Conservation (phyloP, 1,139 yeast species). For the Taphrina pruni region DNA sequence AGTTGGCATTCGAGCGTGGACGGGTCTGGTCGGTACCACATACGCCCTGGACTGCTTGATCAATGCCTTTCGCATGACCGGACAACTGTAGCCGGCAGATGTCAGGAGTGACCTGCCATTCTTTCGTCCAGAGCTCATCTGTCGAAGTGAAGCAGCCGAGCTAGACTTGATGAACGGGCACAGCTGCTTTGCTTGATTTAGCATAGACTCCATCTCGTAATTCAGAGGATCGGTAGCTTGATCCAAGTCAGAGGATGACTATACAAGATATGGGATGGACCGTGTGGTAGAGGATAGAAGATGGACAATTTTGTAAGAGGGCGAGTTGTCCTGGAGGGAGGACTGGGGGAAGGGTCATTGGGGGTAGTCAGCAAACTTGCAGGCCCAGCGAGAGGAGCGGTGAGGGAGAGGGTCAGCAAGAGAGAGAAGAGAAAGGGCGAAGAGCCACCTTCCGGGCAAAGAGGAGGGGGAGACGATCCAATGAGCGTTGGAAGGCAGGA, state of each 20-base stretch:
- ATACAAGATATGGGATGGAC: no score
- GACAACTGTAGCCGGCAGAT: slow-evolving; percentile 75
- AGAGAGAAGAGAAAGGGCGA: neutral
- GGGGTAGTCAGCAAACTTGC: slow-evolving; percentile 1
- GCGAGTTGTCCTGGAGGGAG: neutral
- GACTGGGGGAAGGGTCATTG: neutral
- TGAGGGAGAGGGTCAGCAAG: neutral
- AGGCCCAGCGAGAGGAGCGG: neutral
- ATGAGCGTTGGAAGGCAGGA: neutral
- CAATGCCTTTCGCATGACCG: slow-evolving; percentile 85
- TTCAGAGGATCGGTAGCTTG: no score
- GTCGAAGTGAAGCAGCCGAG: slow-evolving; percentile 63
- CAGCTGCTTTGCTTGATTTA: slow-evolving; percentile 75
- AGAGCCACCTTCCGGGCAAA: neutral
- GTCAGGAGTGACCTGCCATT: slow-evolving; percentile 56
- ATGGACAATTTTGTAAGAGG: neutral
- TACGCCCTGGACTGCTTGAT: slow-evolving; percentile 55
- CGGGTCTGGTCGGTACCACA: slow-evolving; percentile 63
- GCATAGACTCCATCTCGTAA: slow-evolving; percentile 71
- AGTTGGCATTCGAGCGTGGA: slow-evolving; percentile 50
- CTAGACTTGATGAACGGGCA: slow-evolving; percentile 83
- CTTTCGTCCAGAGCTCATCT: slow-evolving; percentile 58
- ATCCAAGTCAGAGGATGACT: no score
- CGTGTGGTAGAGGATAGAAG: no score
- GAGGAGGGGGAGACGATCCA: neutral